These are phyloP conservation scores for Periconia digitata DNA, from an alignment of 2,329 filamentous ascomycete genomes.

Conservation along the genomic window DNA sequence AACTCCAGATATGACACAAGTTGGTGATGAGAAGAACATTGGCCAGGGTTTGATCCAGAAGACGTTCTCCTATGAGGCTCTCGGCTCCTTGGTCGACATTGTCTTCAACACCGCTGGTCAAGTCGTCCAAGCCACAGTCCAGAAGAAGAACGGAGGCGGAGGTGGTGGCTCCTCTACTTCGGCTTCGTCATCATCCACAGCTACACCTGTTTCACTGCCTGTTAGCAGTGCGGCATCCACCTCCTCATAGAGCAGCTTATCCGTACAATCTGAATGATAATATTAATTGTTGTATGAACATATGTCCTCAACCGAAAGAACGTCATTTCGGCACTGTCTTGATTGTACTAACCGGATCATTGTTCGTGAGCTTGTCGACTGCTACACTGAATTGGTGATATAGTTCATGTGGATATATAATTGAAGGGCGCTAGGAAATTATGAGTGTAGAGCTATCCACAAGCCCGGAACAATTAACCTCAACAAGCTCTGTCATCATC, in stretches of 20 bases:
- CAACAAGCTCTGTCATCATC: not conserved
- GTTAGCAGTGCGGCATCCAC: conserved; percentile 27
- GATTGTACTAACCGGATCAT: too few species aligned
- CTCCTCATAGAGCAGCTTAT: conserved; percentile 1
- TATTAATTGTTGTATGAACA: conserved; percentile 4
- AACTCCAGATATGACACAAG: conserved; percentile 58
- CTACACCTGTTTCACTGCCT: conserved; percentile 34
- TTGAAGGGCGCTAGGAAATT: too few species aligned
- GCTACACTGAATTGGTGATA: too few species aligned
- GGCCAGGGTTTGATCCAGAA: conserved; percentile 51
- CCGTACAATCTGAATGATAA: conserved; percentile 7
- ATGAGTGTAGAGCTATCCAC: too few species aligned
- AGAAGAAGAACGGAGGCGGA: conserved; percentile 32
- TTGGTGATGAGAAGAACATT: conserved; percentile 40
- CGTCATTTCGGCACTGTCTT: too few species aligned
- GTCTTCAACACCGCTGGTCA: conserved; percentile 58
- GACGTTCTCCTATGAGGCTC: conserved; percentile 54
- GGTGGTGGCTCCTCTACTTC: conserved; percentile 22
- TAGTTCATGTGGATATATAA: too few species aligned
- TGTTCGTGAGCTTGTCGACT: too few species aligned
- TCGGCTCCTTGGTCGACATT: conserved; percentile 57
- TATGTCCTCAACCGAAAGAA: not conserved
- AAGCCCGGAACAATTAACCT: too few species aligned
- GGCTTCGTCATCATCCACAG: conserved; percentile 22
- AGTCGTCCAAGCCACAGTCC: conserved; percentile 54